phyloP scores from a whole-genome alignment of 805 yeast species.

The Lachancea mirantina region DNA sequence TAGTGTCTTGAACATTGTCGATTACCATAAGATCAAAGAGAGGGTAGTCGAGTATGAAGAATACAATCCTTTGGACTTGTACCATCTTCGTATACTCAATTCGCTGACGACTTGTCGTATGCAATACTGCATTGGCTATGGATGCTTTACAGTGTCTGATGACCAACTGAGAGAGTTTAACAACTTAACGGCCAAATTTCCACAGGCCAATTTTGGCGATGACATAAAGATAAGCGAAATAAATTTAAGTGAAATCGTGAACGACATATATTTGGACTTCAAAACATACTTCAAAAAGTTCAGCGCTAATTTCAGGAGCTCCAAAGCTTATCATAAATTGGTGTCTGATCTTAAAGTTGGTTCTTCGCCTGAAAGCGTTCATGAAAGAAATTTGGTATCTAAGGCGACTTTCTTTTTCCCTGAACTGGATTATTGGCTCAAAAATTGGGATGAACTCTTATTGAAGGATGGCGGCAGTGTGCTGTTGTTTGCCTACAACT shows the following conservation, averaged over 20 bases:
- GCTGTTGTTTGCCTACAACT: slow-evolving; percentile 42
- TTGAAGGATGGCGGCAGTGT: slow-evolving; percentile 44
- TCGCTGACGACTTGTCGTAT: slow-evolving; percentile 46
- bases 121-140: slow-evolving; percentile 44
- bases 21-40: slow-evolving; percentile 36
- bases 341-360: no score
- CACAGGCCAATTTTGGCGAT: slow-evolving; percentile 47
- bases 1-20: slow-evolving; percentile 41
- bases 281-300: slow-evolving; percentile 18
- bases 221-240: slow-evolving; percentile 47
- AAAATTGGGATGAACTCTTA: slow-evolving; percentile 39
- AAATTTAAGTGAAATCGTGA: slow-evolving; percentile 34
- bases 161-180: slow-evolving; percentile 32
- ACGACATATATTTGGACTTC: slow-evolving; percentile 24
- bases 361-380: no score
- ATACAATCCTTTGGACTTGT: slow-evolving; percentile 37
- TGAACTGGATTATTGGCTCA: slow-evolving; percentile 41
- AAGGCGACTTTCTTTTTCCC: slow-evolving; percentile 20
- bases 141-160: slow-evolving; percentile 29
- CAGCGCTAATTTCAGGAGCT: slow-evolving; percentile 5
- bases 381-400: slow-evolving; percentile 5
- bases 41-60: slow-evolving; percentile 28
- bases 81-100: slow-evolving; percentile 48
- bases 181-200: slow-evolving; percentile 39
- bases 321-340: no score